Percentiles rank a stretch among this genome's conserved stretches.
Conservation (phyloP, 2,329 filamentous ascomycete species). For the Fusarium stilboides region DNA sequence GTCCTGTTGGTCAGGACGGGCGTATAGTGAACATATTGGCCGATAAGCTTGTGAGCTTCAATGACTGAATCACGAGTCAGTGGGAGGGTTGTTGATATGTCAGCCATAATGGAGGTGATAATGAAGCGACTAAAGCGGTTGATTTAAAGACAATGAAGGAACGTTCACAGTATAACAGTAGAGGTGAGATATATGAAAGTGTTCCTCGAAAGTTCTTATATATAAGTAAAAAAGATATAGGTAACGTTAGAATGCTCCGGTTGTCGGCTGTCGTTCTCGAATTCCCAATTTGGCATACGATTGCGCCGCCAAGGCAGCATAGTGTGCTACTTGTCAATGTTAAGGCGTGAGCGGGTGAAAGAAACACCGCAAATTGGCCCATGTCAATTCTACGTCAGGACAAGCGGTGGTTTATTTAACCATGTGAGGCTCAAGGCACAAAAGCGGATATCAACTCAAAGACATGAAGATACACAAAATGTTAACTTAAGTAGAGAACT, state of each 20-base stretch:
- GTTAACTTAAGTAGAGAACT: no score
- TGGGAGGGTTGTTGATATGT: slow-evolving; percentile 69
- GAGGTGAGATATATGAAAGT: background rate
- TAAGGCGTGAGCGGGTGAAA: slow-evolving; percentile 20
- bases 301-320: slow-evolving; percentile 15
- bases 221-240: background rate
- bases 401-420: no score
- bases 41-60: slow-evolving; percentile 80
- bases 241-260: slow-evolving; percentile 12
- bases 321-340: slow-evolving; percentile 14
- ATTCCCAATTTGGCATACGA: slow-evolving; percentile 28
- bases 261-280: slow-evolving; percentile 29
- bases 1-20: slow-evolving; percentile 86
- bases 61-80: slow-evolving; percentile 81
- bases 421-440: no score
- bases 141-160: background rate
- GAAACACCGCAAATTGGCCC: no score
- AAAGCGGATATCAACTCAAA: no score
- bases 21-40: slow-evolving; percentile 83
- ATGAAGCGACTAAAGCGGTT: background rate
- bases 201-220: slow-evolving; percentile 9
- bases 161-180: background rate
- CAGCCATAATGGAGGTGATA: slow-evolving; percentile 62
- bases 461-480: no score
- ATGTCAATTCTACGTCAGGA: no score